phyloP scores from a whole-genome alignment of 2,329 filamentous ascomycete species.

The Bertia moriformis region DNA sequence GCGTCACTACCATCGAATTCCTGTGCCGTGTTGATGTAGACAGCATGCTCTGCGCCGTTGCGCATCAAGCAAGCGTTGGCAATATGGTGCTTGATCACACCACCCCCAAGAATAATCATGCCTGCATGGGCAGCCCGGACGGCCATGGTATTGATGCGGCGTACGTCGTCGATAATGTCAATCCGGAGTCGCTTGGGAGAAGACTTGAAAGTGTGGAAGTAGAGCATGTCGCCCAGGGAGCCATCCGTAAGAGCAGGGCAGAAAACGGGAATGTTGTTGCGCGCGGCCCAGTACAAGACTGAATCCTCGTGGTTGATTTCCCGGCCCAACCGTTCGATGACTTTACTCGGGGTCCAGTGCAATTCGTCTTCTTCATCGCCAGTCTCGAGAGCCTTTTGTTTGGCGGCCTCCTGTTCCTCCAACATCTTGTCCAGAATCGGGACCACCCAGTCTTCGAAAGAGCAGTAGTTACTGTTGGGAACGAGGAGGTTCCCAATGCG shows the following conservation, averaged over 20 bases:
- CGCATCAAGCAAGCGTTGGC: conserved; percentile 95
- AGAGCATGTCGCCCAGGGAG: conserved; percentile 91
- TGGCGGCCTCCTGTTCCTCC: conserved; percentile 75
- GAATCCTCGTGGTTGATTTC: conserved; percentile 88
- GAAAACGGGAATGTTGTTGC: conserved; percentile 93
- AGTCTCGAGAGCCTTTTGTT: conserved; percentile 26
- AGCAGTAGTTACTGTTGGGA: conserved; percentile 92
- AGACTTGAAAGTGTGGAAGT: conserved; percentile 91
- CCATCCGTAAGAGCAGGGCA: conserved; percentile 92
- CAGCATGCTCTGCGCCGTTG: conserved; percentile 89
- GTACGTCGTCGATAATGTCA: conserved; percentile 88
- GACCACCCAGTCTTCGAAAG: conserved; percentile 94
- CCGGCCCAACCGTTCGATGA: conserved; percentile 77
- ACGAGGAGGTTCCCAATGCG: conserved; percentile 92
- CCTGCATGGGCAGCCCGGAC: conserved; percentile 76
- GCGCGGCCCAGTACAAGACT: conserved; percentile 94
- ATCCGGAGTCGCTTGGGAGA: conserved; percentile 69
- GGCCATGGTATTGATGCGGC: conserved; percentile 80
- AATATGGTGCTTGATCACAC: conserved; percentile 96
- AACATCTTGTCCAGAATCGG: conserved; percentile 92
- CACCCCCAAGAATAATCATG: conserved; percentile 90
- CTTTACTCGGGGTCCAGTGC: conserved; percentile 84
- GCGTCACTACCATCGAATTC: conserved; percentile 97
- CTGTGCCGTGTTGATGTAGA: conserved; percentile 94
- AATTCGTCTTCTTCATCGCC: conserved; percentile 42